Conservation (phyloP, 495 filamentous ascomycete species). For the Penicillium canescens region DNA sequence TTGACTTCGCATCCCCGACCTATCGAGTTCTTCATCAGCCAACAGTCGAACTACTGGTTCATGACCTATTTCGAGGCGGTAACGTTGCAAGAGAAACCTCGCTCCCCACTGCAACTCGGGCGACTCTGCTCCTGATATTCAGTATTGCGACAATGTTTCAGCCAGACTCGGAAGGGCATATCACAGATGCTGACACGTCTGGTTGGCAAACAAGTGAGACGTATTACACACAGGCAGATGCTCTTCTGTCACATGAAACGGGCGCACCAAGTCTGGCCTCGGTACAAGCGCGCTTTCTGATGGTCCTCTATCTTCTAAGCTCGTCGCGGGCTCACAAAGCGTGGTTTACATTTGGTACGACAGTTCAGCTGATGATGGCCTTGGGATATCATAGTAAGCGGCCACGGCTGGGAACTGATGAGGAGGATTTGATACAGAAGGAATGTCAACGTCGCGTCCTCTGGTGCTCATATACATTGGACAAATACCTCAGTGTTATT, state of each 20-base stretch:
- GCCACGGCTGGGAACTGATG: not conserved
- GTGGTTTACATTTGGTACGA: conserved; percentile 32
- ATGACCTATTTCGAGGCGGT: conserved; percentile 10
- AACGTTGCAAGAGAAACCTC: not conserved
- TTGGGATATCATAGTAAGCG: conserved; percentile 26
- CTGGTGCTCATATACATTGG: conserved; percentile 33
- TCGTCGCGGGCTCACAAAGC: conserved; percentile 29
- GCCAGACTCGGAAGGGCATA: conserved; percentile 7
- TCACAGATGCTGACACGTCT: conserved; percentile 12
- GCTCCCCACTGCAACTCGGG: conserved; percentile 2
- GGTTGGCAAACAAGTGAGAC: conserved; percentile 23
- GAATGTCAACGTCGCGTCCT: conserved; percentile 27
- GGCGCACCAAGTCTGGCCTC: conserved; percentile 22
- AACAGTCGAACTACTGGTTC: conserved; percentile 17
- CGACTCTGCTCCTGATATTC: conserved; percentile 24
- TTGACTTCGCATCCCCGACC: conserved; percentile 34
- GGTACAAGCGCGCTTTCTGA: conserved; percentile 27
- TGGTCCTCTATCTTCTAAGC: conserved; percentile 28
- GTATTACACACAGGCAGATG: conserved; percentile 26
- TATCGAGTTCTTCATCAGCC: conserved; percentile 31
- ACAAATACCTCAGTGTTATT: conserved; percentile 33
- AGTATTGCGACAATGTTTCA: conserved; percentile 24
- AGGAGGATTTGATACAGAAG: conserved; percentile 5
- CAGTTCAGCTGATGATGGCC: conserved; percentile 31
- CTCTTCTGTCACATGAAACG: conserved; percentile 16